Base-by-base conservation (phyloP, 1,284 basidiomycete genomes). In the Phlebopus sp. region DNA sequence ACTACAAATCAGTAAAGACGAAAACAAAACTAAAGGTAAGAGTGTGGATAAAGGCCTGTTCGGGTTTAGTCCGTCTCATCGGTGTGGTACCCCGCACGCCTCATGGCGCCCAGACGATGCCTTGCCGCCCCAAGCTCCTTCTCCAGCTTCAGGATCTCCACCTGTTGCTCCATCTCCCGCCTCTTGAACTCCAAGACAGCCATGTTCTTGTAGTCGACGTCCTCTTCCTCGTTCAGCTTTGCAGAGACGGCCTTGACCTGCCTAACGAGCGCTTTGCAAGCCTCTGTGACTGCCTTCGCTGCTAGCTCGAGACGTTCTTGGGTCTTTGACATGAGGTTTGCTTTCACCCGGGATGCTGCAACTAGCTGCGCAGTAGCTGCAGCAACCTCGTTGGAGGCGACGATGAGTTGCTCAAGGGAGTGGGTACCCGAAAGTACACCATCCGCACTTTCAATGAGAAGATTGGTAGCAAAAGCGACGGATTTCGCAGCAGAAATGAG, bases 151-250 rank as follows among this genome's bases (percentile, higher is more conserved):
- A 99, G 76, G 56, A 99, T 97, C 68, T 97, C 92, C 38, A 99
- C 97, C 72, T 98, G 96, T 67, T 97, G 93, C 72, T 99, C 96
- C 94, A 99, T 98, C 78, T 97, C 94, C 42, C 84, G 77, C 60
- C 84, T 90, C 80, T 99, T 99, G 83, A 97, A 98, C 71, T 99
- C 96, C 66, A 98, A 79, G 39, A 77, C 82, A 4, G 92, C 89
- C 92, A 98, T 94, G 52, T 83, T 83, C 69, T 89, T 87, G 72
- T 94, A 98, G 70, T 98, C 92, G 17, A 89, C 78, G 14, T 84
- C 79, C 55, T 93, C 93, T 46, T 92, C 86, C 49, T 91, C 85
- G 9, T 63, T 70, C 69, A 93, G 86, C 67, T 84, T 85, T 39
- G 92, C 90, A 37, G 92, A 90, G 56, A 99, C 86, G 8, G 92